Evolutionary conservation across 148 eudicot species (phyloP).

Genomic region (Chenopodium suecicum): DNA sequence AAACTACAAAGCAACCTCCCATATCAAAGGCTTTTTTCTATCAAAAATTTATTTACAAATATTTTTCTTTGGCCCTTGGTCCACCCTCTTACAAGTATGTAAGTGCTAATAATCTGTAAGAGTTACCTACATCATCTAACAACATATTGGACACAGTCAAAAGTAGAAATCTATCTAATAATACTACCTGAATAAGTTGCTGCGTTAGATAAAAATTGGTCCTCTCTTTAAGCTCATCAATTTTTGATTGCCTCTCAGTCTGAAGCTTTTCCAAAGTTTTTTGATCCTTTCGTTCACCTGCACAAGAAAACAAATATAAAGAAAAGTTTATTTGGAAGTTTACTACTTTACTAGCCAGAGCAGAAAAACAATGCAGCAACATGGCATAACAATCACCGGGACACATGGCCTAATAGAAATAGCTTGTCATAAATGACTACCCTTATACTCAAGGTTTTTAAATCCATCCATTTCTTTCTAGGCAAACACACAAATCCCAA

Average conservation of each 20-base stretch:
- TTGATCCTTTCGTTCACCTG: constrained; percentile 83
- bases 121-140: background rate
- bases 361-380: background rate
- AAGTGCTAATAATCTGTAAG: background rate
- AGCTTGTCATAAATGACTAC: background rate
- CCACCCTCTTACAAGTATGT: no score
- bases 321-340: background rate
- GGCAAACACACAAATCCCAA: no score
- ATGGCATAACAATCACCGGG: background rate
- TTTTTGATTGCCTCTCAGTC: constrained; percentile 79
- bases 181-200: constrained; percentile 87
- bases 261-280: constrained; percentile 78
- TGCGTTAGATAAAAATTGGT: constrained; percentile 85
- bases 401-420: background rate
- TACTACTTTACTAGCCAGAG: background rate
- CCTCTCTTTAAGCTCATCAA: constrained; percentile 93
- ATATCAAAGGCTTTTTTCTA: background rate
- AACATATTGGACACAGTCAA: constrained; percentile 1
- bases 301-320: constrained; percentile 17
- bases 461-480: no score
- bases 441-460: no score
- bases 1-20: background rate
- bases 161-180: background rate
- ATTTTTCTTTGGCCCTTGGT: background rate
- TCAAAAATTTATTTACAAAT: background rate